Evolutionary conservation across 2,329 filamentous ascomycete genomes (phyloP), one percentile per base, ranked within the genome.

Genomic region (Juglanconis oblonga): DNA sequence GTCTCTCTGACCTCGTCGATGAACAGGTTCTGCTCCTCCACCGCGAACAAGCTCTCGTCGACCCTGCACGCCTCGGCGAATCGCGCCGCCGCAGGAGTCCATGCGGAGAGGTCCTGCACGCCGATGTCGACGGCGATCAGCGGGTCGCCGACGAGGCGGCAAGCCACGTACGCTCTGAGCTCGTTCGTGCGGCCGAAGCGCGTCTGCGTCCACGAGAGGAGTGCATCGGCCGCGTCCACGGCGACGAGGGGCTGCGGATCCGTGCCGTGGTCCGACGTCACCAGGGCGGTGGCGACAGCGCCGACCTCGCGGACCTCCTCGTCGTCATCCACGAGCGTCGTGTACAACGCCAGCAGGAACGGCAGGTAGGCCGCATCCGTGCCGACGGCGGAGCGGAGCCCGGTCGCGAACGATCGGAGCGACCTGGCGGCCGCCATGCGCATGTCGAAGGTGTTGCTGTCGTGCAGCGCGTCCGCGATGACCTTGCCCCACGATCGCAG

Each of bases 11-110:
- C 84, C 66, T 92, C 87, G 71, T 98, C 94, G 53, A 94, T 79
- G 72, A 91, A 98, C n/a, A 97, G 81, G 70, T 99, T 99, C 71
- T 96, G 92, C 71, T 96, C 93, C 74, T 99, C 95, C 58, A 92
- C 82, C 0, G 84, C 88, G 71, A 99, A 99, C 0, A 99, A 82
- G 3, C 87, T 80, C 64, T 87, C 84, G 69, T 91, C 84, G 66
- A 81, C 77, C 58, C 76, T 73, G 67, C 85, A 71, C 4, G 82
- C 80, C 8, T 70, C 64, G 3, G 69, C 62, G 24, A 87, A 74
- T 59, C 81, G 77, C 1, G 66, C 54, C 31, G 69, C 68, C 1
- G 62, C 56, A 0, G 76, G 54, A 5, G 65, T 47, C 69, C 71
- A 70, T 4, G 64, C 51, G 11, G 58, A 49, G 62, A 64, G 52